These are phyloP conservation scores for Trypanosoma scelopori DNA, from an alignment of 208 protist genomes.

Conservation along the genomic window DNA sequence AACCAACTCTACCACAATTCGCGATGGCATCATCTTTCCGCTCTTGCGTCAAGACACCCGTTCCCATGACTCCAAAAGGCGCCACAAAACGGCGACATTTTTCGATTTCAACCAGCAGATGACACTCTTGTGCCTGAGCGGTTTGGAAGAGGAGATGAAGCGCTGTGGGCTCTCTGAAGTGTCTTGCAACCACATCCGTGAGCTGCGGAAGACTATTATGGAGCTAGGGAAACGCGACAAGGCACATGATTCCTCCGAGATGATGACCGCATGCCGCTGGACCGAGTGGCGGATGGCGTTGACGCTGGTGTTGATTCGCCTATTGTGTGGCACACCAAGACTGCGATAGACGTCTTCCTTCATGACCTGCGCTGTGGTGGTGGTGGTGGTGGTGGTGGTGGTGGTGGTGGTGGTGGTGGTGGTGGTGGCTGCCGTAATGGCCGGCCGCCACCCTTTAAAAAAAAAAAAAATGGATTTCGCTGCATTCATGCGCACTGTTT, in stretches of 20 bases:
- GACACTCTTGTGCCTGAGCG: slow-evolving; percentile 80
- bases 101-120: slow-evolving; percentile 85
- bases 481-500: no score
- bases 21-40: slow-evolving; percentile 89
- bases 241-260: slow-evolving; percentile 6
- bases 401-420: background rate
- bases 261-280: slow-evolving; percentile 14
- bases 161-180: slow-evolving; percentile 45
- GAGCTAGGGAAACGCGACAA: slow-evolving; percentile 25
- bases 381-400: background rate
- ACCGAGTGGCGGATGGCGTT: slow-evolving; percentile 57
- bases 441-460: no score
- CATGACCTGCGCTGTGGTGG: background rate
- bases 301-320: slow-evolving; percentile 58
- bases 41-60: slow-evolving; percentile 71
- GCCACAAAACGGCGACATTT: slow-evolving; percentile 68
- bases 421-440: no score
- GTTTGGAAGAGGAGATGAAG: slow-evolving; percentile 79
- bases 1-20: slow-evolving; percentile 78
- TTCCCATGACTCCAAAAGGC: slow-evolving; percentile 76
- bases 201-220: slow-evolving; percentile 62
- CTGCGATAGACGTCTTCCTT: slow-evolving; percentile 8
- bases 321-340: slow-evolving; percentile 57
- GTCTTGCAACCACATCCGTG: slow-evolving; percentile 51
- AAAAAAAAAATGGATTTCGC: no score